A percentile compares a stretch with the other conserved stretches of the same genome.
Evolutionary conservation across 257 asterid genomes (phyloP).

Genomic region (Eustoma russellianum): DNA sequence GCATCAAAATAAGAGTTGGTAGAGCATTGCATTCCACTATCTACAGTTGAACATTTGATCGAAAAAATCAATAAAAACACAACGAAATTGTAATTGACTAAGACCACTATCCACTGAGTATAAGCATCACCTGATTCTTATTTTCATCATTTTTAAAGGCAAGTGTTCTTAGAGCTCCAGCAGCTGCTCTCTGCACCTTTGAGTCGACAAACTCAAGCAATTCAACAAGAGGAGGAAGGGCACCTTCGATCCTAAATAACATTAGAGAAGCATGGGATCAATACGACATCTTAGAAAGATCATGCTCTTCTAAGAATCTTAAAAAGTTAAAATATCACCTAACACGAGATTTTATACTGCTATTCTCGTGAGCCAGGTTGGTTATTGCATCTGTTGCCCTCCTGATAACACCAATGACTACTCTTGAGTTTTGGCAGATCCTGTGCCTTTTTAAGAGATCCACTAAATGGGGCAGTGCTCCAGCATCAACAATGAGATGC

Average conservation of each 20-base stretch:
- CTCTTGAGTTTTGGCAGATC: conserved; percentile 57
- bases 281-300: background rate
- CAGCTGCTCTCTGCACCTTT: conserved; percentile 99
- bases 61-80: conserved; percentile 2
- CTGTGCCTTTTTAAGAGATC: conserved; percentile 64
- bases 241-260: conserved; percentile 73
- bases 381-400: conserved; percentile 98
- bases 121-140: conserved; percentile 66
- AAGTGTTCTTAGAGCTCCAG: conserved; percentile 95
- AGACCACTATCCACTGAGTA: conserved; percentile 2
- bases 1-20: conserved; percentile 89
- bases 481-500: conserved; percentile 91
- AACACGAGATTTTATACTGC: conserved; percentile 88
- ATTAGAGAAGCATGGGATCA: background rate
- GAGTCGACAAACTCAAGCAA: conserved; percentile 83
- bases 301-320: background rate
- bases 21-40: conserved; percentile 97
- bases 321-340: conserved; percentile 92
- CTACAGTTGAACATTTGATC: conserved; percentile 34
- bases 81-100: background rate
- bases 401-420: conserved; percentile 73
- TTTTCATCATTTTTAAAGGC: conserved; percentile 97
- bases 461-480: conserved; percentile 95
- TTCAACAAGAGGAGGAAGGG: conserved; percentile 96
- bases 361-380: conserved; percentile 95